Conservation (phyloP, 1,139 yeast species). For the Taiozyma sp. region DNA sequence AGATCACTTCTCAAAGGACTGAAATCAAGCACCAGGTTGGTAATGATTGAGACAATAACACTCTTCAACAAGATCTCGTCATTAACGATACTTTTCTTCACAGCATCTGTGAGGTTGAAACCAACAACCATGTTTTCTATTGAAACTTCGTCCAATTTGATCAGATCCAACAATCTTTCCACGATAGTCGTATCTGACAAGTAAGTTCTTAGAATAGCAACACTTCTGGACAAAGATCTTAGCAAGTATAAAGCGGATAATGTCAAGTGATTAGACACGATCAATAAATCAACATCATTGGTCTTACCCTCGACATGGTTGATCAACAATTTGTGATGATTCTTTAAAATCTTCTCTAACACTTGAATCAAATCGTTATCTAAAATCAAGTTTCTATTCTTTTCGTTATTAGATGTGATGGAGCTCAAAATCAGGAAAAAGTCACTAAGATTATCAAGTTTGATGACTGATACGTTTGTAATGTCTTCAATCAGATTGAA, state of each 20-base stretch:
- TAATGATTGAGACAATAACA: conserved; percentile 60
- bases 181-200: conserved; percentile 54
- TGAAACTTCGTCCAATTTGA: conserved; percentile 29
- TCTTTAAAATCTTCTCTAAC: conserved; percentile 24
- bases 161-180: conserved; percentile 37
- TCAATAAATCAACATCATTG: conserved; percentile 1
- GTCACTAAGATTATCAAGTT: conserved; percentile 27
- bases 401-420: conserved; percentile 28
- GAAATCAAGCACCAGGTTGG: conserved; percentile 77
- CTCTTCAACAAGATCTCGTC: conserved; percentile 41
- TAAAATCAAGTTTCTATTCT: conserved; percentile 26
- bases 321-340: not conserved
- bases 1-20: conserved; percentile 62
- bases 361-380: conserved; percentile 25
- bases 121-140: not conserved
- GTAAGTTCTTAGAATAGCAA: conserved; percentile 61
- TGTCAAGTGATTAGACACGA: conserved; percentile 27
- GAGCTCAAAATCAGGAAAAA: conserved; percentile 30
- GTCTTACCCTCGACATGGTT: not conserved
- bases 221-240: conserved; percentile 72
- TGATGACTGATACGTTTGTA: conserved; percentile 12
- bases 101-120: not conserved
- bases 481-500: conserved; percentile 18
- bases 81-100: conserved; percentile 26
- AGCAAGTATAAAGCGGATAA: conserved; percentile 48